These are phyloP conservation scores for Lachancea lanzarotensis DNA, from an alignment of 805 yeast species.

Conservation along the genomic window DNA sequence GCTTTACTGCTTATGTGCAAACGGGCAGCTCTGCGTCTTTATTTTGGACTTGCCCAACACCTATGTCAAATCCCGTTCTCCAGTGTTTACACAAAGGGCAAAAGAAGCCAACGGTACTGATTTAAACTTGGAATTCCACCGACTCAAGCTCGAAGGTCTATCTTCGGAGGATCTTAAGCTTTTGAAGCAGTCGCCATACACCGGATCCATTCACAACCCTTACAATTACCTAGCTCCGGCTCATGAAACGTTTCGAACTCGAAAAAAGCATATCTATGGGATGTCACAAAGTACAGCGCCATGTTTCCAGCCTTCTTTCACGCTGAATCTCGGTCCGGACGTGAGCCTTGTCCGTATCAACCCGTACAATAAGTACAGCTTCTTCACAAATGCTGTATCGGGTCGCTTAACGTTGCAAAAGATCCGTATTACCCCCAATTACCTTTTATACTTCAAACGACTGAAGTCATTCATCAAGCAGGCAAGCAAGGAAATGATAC, in stretches of 20 bases:
- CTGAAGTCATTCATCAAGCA: slow-evolving; percentile 14
- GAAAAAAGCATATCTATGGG: not conserved
- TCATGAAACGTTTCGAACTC: slow-evolving; percentile 1
- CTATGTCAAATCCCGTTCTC: slow-evolving; percentile 18
- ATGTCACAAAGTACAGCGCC: not conserved
- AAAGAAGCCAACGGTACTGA: not conserved
- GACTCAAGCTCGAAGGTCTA: slow-evolving; percentile 7
- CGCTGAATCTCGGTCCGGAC: not conserved
- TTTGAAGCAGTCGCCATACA: slow-evolving; percentile 2
- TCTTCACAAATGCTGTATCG: slow-evolving; percentile 76
- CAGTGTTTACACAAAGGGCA: slow-evolving; percentile 6
- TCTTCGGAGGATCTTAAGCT: slow-evolving; percentile 14
- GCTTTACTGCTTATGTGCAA: slow-evolving; percentile 22
- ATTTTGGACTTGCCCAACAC: slow-evolving; percentile 23
- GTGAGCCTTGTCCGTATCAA: slow-evolving; percentile 18
- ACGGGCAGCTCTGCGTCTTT: slow-evolving; percentile 22
- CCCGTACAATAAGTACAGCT: slow-evolving; percentile 25
- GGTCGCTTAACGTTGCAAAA: slow-evolving; percentile 86
- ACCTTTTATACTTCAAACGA: slow-evolving; percentile 17
- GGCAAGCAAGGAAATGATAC: slow-evolving; percentile 7
- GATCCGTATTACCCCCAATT: slow-evolving; percentile 18
- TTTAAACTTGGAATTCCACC: not conserved
- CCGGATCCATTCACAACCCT: slow-evolving; percentile 14
- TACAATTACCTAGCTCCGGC: slow-evolving; percentile 21
- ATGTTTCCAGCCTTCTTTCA: slow-evolving; percentile 2